Conservation (phyloP, 805 yeast genomes). For the Jamesozyma gamospora region DNA sequence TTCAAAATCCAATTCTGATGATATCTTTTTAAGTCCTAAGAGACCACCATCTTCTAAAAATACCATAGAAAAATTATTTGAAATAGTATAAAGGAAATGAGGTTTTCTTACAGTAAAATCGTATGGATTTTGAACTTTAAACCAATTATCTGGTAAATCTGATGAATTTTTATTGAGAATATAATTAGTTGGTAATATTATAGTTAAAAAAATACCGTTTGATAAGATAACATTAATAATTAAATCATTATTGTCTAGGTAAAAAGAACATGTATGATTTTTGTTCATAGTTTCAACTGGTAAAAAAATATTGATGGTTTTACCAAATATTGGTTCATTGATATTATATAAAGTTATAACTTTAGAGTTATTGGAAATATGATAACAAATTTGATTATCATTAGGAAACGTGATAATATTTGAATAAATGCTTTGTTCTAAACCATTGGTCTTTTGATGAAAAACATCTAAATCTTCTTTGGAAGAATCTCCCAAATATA, state of each 20-base stretch:
- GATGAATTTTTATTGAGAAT: slow-evolving; percentile 8
- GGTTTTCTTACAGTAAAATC: slow-evolving; percentile 51
- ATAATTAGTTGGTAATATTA: slow-evolving; percentile 19
- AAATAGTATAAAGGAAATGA: slow-evolving; percentile 39
- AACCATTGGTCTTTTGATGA: not conserved
- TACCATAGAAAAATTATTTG: slow-evolving; percentile 39
- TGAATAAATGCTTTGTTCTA: slow-evolving; percentile 15
- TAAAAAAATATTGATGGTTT: slow-evolving; percentile 18
- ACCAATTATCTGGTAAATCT: slow-evolving; percentile 39
- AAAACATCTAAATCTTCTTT: not conserved
- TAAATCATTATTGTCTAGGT: slow-evolving; percentile 3
- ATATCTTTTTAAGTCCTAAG: slow-evolving; percentile 36
- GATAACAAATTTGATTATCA: slow-evolving; percentile 20
- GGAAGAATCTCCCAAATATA: slow-evolving; percentile 10
- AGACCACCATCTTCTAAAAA: slow-evolving; percentile 73
- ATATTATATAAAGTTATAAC: slow-evolving; percentile 19
- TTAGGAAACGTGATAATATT: slow-evolving; percentile 11
- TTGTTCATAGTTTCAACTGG: slow-evolving; percentile 19
- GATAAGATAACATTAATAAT: slow-evolving; percentile 18
- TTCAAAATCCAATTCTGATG: slow-evolving; percentile 23
- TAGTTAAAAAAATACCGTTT: slow-evolving; percentile 17
- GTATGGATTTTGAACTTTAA: slow-evolving; percentile 58
- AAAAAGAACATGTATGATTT: slow-evolving; percentile 16
- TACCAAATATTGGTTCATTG: slow-evolving; percentile 11
- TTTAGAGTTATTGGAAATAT: slow-evolving; percentile 15